Base-by-base conservation (phyloP, 1,139 yeast genomes). In the Scheffersomyces cryptocercus region DNA sequence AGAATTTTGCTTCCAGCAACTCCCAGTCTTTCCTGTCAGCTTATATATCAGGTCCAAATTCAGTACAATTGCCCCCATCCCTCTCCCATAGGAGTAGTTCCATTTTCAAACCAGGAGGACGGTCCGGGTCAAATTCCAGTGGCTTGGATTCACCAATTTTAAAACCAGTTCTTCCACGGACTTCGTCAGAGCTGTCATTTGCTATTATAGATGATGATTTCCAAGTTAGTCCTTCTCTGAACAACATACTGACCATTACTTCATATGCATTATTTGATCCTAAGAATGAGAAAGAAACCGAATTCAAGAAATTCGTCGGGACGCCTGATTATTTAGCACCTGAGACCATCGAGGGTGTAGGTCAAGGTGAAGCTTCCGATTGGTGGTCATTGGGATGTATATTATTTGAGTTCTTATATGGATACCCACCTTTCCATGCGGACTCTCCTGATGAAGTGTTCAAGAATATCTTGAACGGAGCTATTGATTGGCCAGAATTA, bases 351-450 rank as follows among this genome's bases (percentile, higher is more conserved):
- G 73, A 79, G 38, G 98, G 98, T 29, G 75, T 77, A 5, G 88
- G 89, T 0, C 97, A 93, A 61, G 89, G 85, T 50, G 93, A 85
- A 53, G 80, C 85, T 36, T 84, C 95, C 32, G 99, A 95, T 70
- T 95, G 99, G 99, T 95, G 99, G 99, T 88, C 98, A 1, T 79
- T 91, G 37, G 99, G 99, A 0, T 93, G 98, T 65, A 90, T 95
- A 45, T 67, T 91, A 43, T 95, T 93, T 69, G 99, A 95, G 64
- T 85, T 93, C 58, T 66, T 90, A 41, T 88, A 88, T 62, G 99
- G 99, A 0, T 88, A 84, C 59, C 97, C 99, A 0, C 99, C 99
- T 3, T 95, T 95, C 63, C 95, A 89, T 62, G 96, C 88, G 1
- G 72, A 74, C 5, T 76, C 91, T 0, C 96, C 97, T 0, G 88